Conservation (phyloP, 192 early-diverging fungal species). For the Podila clonocystis region DNA sequence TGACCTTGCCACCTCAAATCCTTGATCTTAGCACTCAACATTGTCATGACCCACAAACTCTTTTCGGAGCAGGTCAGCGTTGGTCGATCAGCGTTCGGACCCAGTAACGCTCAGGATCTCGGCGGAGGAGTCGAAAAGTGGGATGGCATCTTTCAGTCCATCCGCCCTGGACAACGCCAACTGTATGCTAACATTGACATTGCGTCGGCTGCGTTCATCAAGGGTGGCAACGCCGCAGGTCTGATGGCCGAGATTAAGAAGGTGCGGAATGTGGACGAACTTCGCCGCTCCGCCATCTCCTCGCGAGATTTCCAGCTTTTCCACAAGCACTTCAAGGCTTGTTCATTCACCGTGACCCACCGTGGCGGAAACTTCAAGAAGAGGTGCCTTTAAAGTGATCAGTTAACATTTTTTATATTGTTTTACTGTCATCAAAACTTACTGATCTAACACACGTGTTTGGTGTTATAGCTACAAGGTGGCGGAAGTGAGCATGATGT, state of each 20-base stretch:
- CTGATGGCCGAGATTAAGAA: slow-evolving; percentile 56
- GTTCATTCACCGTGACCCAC: slow-evolving; percentile 59
- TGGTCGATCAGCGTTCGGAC: slow-evolving; percentile 33
- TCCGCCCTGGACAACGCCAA: slow-evolving; percentile 71
- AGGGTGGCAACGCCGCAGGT: slow-evolving; percentile 65
- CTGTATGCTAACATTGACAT: slow-evolving; percentile 68
- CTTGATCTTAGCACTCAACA: slow-evolving; percentile 36
- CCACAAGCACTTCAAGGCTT: slow-evolving; percentile 50
- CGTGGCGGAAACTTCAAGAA: slow-evolving; percentile 59
- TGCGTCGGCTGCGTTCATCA: slow-evolving; percentile 62
- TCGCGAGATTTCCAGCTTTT: slow-evolving; percentile 3
- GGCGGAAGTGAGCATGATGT: slow-evolving; percentile 64
- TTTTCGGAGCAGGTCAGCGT: slow-evolving; percentile 34
- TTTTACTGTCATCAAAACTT: neutral
- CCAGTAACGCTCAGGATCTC: slow-evolving; percentile 23
- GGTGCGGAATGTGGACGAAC: slow-evolving; percentile 26
- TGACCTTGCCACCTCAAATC: neutral
- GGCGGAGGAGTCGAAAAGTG: slow-evolving; percentile 85
- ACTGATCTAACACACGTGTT: neutral
- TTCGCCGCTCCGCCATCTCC: slow-evolving; percentile 18
- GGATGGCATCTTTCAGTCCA: slow-evolving; percentile 85
- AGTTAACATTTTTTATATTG: neutral
- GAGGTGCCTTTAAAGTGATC: neutral
- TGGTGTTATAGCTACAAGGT: slow-evolving; percentile 69
- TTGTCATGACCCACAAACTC: slow-evolving; percentile 44